A percentile compares a stretch with the other conserved stretches of the same genome.
These are phyloP conservation scores for Raphanus sativus DNA, from an alignment of 345 rosid genomes.

Conservation along the genomic window DNA sequence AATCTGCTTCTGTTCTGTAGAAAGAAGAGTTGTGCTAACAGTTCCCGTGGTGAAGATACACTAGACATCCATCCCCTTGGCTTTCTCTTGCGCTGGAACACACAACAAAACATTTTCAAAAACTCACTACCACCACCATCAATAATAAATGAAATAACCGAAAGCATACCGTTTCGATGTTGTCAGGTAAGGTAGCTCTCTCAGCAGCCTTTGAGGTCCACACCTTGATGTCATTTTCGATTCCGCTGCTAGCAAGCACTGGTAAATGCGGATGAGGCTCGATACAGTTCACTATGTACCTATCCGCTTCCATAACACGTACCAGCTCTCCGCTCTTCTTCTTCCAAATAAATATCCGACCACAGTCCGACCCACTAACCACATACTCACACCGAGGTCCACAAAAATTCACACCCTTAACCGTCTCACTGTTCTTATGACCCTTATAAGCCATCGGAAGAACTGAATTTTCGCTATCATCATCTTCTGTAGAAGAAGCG, in stretches of 20 bases:
- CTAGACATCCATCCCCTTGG: slow-evolving; percentile 57
- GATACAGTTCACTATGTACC: slow-evolving; percentile 74
- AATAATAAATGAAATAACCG: not conserved
- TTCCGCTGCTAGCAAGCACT: slow-evolving; percentile 82
- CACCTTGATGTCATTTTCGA: slow-evolving; percentile 79
- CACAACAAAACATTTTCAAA: slow-evolving; percentile 39
- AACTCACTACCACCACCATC: slow-evolving; percentile 24
- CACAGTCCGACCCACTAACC: slow-evolving; percentile 96
- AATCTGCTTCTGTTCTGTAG: slow-evolving; percentile 40
- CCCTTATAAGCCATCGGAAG: slow-evolving; percentile 77
- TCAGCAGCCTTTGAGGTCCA: slow-evolving; percentile 75
- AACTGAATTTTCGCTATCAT: slow-evolving; percentile 20
- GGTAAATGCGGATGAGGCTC: slow-evolving; percentile 75
- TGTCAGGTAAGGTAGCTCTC: slow-evolving; percentile 64
- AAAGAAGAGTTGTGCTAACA: slow-evolving; percentile 56
- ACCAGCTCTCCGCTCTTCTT: slow-evolving; percentile 73
- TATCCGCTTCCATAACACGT: slow-evolving; percentile 81
- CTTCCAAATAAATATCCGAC: slow-evolving; percentile 89
- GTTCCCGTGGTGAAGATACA: slow-evolving; percentile 45
- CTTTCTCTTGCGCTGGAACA: slow-evolving; percentile 57
- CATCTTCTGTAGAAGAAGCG: slow-evolving; percentile 12
- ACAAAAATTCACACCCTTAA: slow-evolving; percentile 81
- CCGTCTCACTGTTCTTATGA: slow-evolving; percentile 69
- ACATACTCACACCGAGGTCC: slow-evolving; percentile 92
- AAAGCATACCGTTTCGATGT: slow-evolving; percentile 64